Evolutionary conservation across 306 rosid genomes (phyloP), one percentile per base, ranked within the genome.

Genomic region (Dryas drummondii): DNA sequence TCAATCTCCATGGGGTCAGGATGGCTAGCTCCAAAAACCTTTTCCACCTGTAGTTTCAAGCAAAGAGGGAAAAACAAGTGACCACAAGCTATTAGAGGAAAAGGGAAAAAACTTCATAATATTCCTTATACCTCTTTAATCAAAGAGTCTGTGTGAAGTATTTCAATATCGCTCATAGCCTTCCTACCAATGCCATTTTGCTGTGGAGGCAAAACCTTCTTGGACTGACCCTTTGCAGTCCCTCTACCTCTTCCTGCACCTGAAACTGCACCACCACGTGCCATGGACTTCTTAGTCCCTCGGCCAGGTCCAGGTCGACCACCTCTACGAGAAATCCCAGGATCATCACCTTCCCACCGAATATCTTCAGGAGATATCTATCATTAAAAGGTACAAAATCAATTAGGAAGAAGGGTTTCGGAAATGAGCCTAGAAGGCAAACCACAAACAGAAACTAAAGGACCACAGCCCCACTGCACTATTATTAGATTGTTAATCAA

Each of bases 201-300:
- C 19, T 86, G 83, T 60, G 60, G 80, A 47, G 81, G 78, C 16
- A 84, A 81, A 59, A 86, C 91, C 75, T 86, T 92, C 82, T 83
- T 88, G 5, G 92, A 79, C 26, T 78, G 90, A 61, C 76, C 81
- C 87, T 87, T 90, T 59, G 80, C 44, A 54, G 74, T 78, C 75
- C 96, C 97, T 84, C 98, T 90, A 61, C 98, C 96, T 79, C 94
- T 88, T 76, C 98, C 98, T 13, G 85, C 85, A 46, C 82, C 82
- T 9, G 86, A 50, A 79, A 85, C 82, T 37, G 90, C 91, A 80
- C 88, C 89, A 14, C 93, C 94, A 15, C 87, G 88, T 37, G 87
- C 50, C 73, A 48, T 66, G 56, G 96, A 67, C 78, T 87, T 92
- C 82, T 90, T 92, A 52, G 70, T 53, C 58, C 94, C 97, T 73